A percentile compares a stretch with the other conserved stretches of the same genome.
Evolutionary conservation across 139 green algal genomes (phyloP).

Genomic region (Trebouxia sp.): DNA sequence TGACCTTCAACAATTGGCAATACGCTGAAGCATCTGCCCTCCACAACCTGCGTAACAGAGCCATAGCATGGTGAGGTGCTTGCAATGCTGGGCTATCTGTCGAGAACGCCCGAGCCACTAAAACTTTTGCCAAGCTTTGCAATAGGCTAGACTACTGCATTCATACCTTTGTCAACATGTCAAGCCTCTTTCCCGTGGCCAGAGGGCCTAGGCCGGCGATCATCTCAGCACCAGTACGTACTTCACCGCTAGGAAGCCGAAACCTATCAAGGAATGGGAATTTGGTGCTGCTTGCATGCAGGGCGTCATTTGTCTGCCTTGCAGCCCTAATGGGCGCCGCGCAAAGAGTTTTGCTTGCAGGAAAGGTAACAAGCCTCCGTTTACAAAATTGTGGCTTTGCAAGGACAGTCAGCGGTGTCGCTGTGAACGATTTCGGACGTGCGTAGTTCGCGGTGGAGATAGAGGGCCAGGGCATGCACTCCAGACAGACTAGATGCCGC

Average conservation of each 20-base stretch:
- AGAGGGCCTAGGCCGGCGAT: not conserved
- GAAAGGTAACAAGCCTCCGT: not conserved
- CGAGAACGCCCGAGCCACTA: no score
- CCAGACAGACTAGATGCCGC: no score
- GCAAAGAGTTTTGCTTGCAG: not conserved
- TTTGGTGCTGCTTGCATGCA: not conserved
- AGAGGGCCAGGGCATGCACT: no score
- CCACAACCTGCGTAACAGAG: conserved; percentile 5
- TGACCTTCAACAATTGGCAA: conserved; percentile 52
- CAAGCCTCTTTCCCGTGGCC: not conserved
- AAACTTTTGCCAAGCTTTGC: no score
- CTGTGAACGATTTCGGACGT: no score
- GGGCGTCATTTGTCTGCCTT: not conserved
- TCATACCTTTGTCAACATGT: not conserved
- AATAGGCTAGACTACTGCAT: no score
- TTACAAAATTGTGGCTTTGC: no score
- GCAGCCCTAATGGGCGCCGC: not conserved
- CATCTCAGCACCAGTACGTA: not conserved
- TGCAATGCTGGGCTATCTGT: no score
- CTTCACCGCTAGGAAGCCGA: not conserved
- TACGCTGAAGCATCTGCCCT: conserved; percentile 51
- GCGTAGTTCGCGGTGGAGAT: no score
- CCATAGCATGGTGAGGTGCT: no score
- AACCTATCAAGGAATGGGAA: not conserved
- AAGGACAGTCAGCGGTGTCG: no score